Evolutionary conservation across 1,284 basidiomycete species (phyloP).

Genomic region (Spongiforma sp.): DNA sequence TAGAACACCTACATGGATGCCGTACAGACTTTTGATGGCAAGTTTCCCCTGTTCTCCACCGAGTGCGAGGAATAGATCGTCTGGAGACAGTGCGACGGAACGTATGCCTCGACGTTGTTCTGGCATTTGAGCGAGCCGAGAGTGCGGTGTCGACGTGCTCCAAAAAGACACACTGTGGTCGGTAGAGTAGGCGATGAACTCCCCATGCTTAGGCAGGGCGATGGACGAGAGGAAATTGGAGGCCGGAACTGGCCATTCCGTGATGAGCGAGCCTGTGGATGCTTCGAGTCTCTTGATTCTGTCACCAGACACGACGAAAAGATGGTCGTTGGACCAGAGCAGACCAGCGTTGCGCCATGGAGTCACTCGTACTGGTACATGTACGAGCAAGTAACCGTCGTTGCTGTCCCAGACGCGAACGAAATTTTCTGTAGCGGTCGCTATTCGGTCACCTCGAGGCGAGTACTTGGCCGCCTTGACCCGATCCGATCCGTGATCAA

Average conservation of each 20-base stretch:
- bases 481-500: too few relatives aligned
- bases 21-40: too few relatives aligned
- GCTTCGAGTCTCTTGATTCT: not conserved
- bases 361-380: not conserved
- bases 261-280: not conserved
- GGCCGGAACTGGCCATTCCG: constrained; percentile 1
- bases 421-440: not conserved
- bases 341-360: not conserved
- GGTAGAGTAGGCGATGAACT: constrained; percentile 4
- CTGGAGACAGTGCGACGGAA: too few relatives aligned
- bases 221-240: not conserved
- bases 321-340: not conserved
- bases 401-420: constrained; percentile 3
- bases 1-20: too few relatives aligned
- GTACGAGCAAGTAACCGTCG: not conserved
- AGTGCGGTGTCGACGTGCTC: constrained; percentile 1
- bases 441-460: constrained; percentile 2
- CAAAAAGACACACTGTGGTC: not conserved
- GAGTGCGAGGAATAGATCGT: too few relatives aligned
- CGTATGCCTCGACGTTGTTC: too few relatives aligned
- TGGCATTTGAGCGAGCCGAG: too few relatives aligned
- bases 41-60: too few relatives aligned
- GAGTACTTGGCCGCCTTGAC: constrained; percentile 6
- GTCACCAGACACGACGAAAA: constrained; percentile 1
- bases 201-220: not conserved